Conservation (phyloP, 805 yeast species). For the Sugiyamaella valdiviana region DNA sequence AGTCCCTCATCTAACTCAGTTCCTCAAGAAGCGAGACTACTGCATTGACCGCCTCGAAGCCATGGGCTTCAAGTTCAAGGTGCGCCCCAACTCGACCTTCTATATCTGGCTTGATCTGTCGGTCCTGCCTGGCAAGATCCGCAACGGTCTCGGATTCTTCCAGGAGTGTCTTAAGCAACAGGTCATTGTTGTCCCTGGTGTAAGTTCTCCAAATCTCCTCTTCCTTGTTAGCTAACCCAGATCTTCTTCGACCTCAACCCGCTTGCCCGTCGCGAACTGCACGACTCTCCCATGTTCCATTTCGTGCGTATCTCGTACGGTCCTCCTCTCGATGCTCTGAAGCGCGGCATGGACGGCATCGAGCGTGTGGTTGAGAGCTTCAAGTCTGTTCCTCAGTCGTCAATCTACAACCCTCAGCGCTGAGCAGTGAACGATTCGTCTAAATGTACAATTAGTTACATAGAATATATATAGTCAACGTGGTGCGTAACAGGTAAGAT, state of each 20-base stretch:
- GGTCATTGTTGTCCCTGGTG: constrained; percentile 55
- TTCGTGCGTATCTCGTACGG: constrained; percentile 56
- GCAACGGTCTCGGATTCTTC: constrained; percentile 55
- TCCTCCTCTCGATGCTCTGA: constrained; percentile 47
- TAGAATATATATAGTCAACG: neutral
- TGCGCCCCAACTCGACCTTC: constrained; percentile 52
- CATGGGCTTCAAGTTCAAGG: constrained; percentile 50
- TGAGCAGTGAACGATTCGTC: neutral
- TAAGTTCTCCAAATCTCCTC: neutral
- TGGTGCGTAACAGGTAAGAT: neutral
- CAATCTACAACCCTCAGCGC: constrained; percentile 5
- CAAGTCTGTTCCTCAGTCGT: constrained; percentile 4
- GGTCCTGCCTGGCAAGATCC: constrained; percentile 49
- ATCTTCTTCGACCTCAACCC: constrained; percentile 58
- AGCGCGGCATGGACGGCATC: constrained; percentile 55
- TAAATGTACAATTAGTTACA: neutral
- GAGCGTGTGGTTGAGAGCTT: constrained; percentile 37
- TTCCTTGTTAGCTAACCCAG: neutral
- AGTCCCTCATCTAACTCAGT: constrained; percentile 19
- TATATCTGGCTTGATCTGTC: constrained; percentile 54
- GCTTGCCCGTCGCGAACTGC: constrained; percentile 40
- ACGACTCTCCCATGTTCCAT: constrained; percentile 54
- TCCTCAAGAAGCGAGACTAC: constrained; percentile 52
- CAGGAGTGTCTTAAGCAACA: constrained; percentile 57
- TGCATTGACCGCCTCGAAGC: constrained; percentile 41